These are phyloP conservation scores for Mallotus japonicus DNA, from an alignment of 441 rosid species.

Conservation along the genomic window DNA sequence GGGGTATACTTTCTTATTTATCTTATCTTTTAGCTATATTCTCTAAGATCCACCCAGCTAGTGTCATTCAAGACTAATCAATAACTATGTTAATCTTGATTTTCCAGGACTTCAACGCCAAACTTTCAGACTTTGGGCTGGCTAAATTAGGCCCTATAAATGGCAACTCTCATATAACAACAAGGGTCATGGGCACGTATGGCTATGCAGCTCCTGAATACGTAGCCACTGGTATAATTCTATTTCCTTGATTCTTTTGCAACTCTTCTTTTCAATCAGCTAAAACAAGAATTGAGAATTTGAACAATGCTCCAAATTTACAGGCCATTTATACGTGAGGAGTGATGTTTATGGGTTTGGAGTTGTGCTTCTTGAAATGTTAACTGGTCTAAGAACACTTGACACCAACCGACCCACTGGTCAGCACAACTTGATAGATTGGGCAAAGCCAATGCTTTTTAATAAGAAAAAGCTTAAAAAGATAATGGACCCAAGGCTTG, in stretches of 20 bases:
- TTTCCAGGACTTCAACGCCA: slow-evolving; percentile 61
- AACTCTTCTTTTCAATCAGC: neutral
- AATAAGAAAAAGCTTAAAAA: slow-evolving; percentile 52
- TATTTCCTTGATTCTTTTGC: neutral
- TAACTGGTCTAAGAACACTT: slow-evolving; percentile 64
- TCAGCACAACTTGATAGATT: slow-evolving; percentile 54
- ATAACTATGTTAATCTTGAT: neutral
- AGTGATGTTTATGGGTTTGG: slow-evolving; percentile 95
- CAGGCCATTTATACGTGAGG: slow-evolving; percentile 79
- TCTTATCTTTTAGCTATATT: too few relatives aligned
- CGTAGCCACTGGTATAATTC: slow-evolving; percentile 58
- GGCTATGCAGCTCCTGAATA: slow-evolving; percentile 94
- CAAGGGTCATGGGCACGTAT: slow-evolving; percentile 70
- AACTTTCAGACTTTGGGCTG: slow-evolving; percentile 85
- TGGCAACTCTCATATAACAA: slow-evolving; percentile 72
- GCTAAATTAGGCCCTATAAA: slow-evolving; percentile 72
- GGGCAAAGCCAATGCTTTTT: slow-evolving; percentile 48
- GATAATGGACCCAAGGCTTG: slow-evolving; percentile 67
- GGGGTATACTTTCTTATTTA: slow-evolving; percentile 34
- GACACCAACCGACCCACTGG: slow-evolving; percentile 53
- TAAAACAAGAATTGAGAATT: neutral
- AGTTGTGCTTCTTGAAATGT: slow-evolving; percentile 69
- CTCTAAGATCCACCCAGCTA: too few relatives aligned
- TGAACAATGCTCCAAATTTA: neutral
- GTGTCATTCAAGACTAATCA: neutral